A percentile compares a stretch with the other conserved stretches of the same genome.
Conservation (phyloP, 2,329 filamentous ascomycete genomes). For the Ceratocystiopsis minuta region DNA sequence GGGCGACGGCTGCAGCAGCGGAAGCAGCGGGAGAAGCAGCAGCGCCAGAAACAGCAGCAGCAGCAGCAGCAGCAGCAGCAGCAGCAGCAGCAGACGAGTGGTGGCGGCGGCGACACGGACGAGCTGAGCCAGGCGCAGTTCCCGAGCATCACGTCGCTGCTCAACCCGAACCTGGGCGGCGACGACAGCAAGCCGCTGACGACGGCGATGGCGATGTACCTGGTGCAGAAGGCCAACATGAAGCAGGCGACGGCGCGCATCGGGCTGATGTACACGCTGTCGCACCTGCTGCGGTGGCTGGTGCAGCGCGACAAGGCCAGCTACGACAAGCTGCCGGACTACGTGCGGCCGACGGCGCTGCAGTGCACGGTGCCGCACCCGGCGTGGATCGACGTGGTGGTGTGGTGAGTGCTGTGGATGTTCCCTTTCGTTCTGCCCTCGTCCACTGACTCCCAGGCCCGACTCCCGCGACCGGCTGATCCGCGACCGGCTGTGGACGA, state of each 20-base stretch:
- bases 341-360: conserved; percentile 12
- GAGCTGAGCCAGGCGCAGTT: not conserved
- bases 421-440: too few species aligned
- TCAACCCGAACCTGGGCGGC: not conserved
- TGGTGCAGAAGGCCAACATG: conserved; percentile 1
- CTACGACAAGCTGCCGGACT: conserved; percentile 8
- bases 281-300: conserved; percentile 2
- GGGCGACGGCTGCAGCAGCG: conserved; percentile 1
- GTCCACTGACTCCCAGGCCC: too few species aligned
- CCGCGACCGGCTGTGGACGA: conserved; percentile 1
- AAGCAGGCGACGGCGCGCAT: conserved; percentile 1
- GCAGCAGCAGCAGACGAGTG: not conserved
- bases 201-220: not conserved
- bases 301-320: conserved; percentile 2
- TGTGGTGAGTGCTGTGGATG: too few species aligned
- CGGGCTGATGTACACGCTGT: conserved; percentile 3
- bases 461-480: conserved; percentile 5
- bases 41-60: not conserved
- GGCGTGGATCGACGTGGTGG: conserved; percentile 6
- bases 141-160: not conserved
- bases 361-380: conserved; percentile 6
- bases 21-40: too few species aligned
- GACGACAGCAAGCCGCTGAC: not conserved
- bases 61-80: not conserved
- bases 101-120: not conserved